Conservation (phyloP, 768 basidiomycete genomes). For the Leccinum boreale region DNA sequence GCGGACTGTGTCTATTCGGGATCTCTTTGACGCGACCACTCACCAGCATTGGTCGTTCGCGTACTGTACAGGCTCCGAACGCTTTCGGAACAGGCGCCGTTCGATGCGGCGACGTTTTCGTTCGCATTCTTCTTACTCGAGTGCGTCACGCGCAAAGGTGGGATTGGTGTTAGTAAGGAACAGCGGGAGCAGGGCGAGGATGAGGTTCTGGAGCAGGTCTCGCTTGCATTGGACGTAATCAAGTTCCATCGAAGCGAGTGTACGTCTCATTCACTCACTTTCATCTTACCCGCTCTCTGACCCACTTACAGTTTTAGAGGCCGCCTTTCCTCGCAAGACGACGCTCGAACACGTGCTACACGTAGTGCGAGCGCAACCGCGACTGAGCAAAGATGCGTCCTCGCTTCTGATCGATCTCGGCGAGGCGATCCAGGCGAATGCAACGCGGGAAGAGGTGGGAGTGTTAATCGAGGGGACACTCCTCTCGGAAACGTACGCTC, state of each 20-base stretch:
- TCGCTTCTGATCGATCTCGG: slow-evolving; percentile 78
- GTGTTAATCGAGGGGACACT: slow-evolving; percentile 73
- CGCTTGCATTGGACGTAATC: slow-evolving; percentile 51
- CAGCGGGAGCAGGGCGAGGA: slow-evolving; percentile 36
- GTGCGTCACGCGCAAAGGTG: slow-evolving; percentile 66
- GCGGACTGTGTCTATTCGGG: not conserved
- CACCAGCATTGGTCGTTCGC: slow-evolving; percentile 70
- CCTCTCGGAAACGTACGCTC: slow-evolving; percentile 81
- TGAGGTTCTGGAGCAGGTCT: slow-evolving; percentile 76
- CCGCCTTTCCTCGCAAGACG: slow-evolving; percentile 68
- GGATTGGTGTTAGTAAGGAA: slow-evolving; percentile 43
- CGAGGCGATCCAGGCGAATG: slow-evolving; percentile 68
- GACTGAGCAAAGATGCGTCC: slow-evolving; percentile 79
- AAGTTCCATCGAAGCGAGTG: slow-evolving; percentile 33
- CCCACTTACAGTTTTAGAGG: slow-evolving; percentile 53
- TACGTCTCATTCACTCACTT: slow-evolving; percentile 4
- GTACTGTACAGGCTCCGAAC: slow-evolving; percentile 82
- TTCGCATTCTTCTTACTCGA: slow-evolving; percentile 75
- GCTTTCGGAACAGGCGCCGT: slow-evolving; percentile 75
- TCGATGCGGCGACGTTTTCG: slow-evolving; percentile 84
- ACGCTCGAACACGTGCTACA: slow-evolving; percentile 69
- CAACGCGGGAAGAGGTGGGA: slow-evolving; percentile 57
- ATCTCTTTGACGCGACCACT: not conserved
- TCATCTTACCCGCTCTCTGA: slow-evolving; percentile 10
- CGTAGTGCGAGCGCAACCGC: slow-evolving; percentile 73